Conservation (phyloP, 305 asterid genomes). For the Ilex paraguariensis region DNA sequence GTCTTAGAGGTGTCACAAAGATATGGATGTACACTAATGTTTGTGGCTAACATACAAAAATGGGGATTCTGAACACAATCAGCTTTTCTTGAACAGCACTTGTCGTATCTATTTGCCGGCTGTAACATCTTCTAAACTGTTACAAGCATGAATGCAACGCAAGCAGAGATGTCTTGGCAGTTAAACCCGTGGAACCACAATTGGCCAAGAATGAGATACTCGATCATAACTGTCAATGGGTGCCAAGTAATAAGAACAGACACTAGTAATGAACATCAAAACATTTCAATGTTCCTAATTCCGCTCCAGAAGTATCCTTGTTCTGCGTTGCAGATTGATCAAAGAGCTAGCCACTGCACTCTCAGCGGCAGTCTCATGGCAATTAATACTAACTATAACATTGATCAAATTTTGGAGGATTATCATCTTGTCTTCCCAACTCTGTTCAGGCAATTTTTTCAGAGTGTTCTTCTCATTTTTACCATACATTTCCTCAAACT, state of each 20-base stretch:
- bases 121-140: no score
- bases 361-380: slow-evolving; percentile 9
- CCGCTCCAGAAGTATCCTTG: slow-evolving; percentile 50
- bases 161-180: no score
- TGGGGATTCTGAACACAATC: background rate
- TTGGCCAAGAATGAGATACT: no score
- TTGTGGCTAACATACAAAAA: background rate
- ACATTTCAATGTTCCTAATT: slow-evolving; percentile 6
- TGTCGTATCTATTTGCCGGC: background rate
- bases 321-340: slow-evolving; percentile 48
- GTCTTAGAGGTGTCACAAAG: no score
- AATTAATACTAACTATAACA: slow-evolving; percentile 14
- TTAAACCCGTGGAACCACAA: no score
- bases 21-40: background rate
- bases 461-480: slow-evolving; percentile 15
- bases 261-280: background rate
- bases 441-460: slow-evolving; percentile 14
- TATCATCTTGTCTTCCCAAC: slow-evolving; percentile 41
- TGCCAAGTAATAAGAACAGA: background rate
- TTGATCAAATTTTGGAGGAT: slow-evolving; percentile 31
- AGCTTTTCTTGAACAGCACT: background rate
- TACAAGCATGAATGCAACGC: no score
- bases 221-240: background rate
- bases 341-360: slow-evolving; percentile 23
- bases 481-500: slow-evolving; percentile 68